These are phyloP conservation scores for Penstemon barbatus DNA, from an alignment of 257 asterid genomes.

Conservation along the genomic window DNA sequence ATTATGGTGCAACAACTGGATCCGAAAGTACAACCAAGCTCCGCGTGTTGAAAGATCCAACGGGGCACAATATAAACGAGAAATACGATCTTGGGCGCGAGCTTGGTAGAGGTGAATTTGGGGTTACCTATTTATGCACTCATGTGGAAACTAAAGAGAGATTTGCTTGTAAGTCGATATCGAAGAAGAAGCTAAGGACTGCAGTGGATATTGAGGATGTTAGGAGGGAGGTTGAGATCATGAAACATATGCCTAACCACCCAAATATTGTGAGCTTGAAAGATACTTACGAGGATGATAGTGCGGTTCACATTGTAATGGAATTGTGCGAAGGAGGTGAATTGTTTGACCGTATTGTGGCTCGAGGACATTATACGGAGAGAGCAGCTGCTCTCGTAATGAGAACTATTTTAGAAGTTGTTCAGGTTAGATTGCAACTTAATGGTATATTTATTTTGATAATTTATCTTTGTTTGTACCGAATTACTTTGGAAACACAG, in stretches of 20 bases:
- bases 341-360: conserved; percentile 71
- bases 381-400: conserved; percentile 64
- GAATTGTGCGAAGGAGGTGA: conserved; percentile 81
- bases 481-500: too few species aligned
- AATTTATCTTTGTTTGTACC: neutral
- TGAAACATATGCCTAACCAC: conserved; percentile 71
- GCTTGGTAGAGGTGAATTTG: conserved; percentile 78
- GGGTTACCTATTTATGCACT: conserved; percentile 66
- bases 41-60: conserved; percentile 57
- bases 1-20: conserved; percentile 42
- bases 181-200: conserved; percentile 71
- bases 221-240: conserved; percentile 76
- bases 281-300: conserved; percentile 66
- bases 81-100: conserved; percentile 65
- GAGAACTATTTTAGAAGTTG: conserved; percentile 73
- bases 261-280: conserved; percentile 61
- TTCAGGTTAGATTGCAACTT: conserved; percentile 47
- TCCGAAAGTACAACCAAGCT: conserved; percentile 46
- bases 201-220: conserved; percentile 72
- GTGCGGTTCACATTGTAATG: conserved; percentile 69
- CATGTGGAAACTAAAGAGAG: conserved; percentile 52
- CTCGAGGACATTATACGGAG: conserved; percentile 76
- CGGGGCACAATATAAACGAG: conserved; percentile 46
- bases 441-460: neutral
- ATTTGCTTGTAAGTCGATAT: conserved; percentile 71